Base-by-base conservation (phyloP, 306 rosid species). In the Albizia julibrissin region DNA sequence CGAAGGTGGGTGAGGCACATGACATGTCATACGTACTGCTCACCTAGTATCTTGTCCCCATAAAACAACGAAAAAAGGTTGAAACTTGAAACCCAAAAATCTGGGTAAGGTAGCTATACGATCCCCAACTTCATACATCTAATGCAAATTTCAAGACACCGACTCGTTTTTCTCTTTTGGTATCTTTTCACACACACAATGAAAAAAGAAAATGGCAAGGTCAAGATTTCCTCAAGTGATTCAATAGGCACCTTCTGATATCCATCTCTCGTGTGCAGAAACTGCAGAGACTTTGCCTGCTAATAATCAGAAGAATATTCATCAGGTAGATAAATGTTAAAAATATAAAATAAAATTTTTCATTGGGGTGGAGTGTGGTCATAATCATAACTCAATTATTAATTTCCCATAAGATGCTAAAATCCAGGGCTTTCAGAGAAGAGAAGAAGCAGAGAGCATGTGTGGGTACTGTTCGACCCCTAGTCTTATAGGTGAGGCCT, bases 381-480 rank as follows among this genome's bases (percentile, higher is more conserved):
- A 77, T 75, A 65, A 52, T 84, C 76, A 78, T 43, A 40, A 49
- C 31, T 66, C 86, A 83, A 85, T 87, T 83, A 89, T 86, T 85
- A 68, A 76, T 85, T 87, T 85, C 85, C 90, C 62, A 43, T 24
- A 70, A 46, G 14, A 46, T 79, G 88, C 87, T 82, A 82, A 87
- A 85, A 40, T 85, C 59, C 73, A 74, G 84, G 73, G 83, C 44
- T 64, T 59, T 78, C 14, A 22, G 27, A 87, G 86, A 85, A 82
- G 81, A 76, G 21, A 40, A 12, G 50, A n/a, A n/a, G 52, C 74
- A 79, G 84, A 75, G 46, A 46, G 80, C 91, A 86, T 87, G 92
- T 78, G 89, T 77, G 84, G 84, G 65, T 78, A 85, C 70, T 64
- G 73, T 78, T 79, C 46, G 67, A 77, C 58, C n/a, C 44, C 86